phyloP scores from a whole-genome alignment of 2,329 filamentous ascomycete species.

The Alternaria rosae region DNA sequence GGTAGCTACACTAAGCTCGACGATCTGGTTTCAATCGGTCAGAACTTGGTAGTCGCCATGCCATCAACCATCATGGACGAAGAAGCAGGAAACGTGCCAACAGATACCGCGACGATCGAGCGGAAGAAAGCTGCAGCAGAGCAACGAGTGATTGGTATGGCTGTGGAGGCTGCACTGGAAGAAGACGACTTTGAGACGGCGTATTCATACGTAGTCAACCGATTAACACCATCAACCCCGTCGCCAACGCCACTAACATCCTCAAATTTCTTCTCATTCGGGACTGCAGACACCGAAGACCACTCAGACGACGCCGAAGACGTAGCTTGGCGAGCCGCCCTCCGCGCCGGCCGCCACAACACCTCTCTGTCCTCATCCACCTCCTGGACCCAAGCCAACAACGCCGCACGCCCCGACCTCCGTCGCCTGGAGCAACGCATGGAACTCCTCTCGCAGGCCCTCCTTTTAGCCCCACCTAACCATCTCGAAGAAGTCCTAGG shows the following conservation, averaged over 20 bases:
- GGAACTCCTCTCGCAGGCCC: slow-evolving; percentile 77
- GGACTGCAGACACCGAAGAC: slow-evolving; percentile 29
- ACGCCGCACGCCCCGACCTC: slow-evolving; percentile 62
- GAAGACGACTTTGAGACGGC: slow-evolving; percentile 87
- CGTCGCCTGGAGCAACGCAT: slow-evolving; percentile 81
- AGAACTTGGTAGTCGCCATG: slow-evolving; percentile 64
- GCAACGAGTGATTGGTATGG: slow-evolving; percentile 78
- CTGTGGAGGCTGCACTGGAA: slow-evolving; percentile 75
- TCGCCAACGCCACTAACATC: slow-evolving; percentile 33
- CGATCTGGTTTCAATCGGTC: slow-evolving; percentile 73
- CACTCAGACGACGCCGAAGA: slow-evolving; percentile 59
- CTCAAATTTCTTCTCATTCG: slow-evolving; percentile 35
- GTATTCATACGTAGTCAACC: slow-evolving; percentile 81
- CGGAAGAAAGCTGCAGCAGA: slow-evolving; percentile 58
- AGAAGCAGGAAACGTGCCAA: slow-evolving; percentile 59
- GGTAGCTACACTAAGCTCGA: slow-evolving; percentile 77
- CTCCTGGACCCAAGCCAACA: slow-evolving; percentile 52
- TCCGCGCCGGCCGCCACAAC: slow-evolving; percentile 78
- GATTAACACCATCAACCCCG: slow-evolving; percentile 58
- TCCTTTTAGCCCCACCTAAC: slow-evolving; percentile 74
- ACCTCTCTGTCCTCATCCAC: slow-evolving; percentile 39
- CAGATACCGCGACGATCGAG: slow-evolving; percentile 31
- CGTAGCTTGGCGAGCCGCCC: slow-evolving; percentile 79
- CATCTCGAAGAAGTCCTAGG: slow-evolving; percentile 78
- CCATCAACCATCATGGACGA: slow-evolving; percentile 44